Base-by-base conservation (phyloP, 306 rosid species). In the Lupinus albus region DNA sequence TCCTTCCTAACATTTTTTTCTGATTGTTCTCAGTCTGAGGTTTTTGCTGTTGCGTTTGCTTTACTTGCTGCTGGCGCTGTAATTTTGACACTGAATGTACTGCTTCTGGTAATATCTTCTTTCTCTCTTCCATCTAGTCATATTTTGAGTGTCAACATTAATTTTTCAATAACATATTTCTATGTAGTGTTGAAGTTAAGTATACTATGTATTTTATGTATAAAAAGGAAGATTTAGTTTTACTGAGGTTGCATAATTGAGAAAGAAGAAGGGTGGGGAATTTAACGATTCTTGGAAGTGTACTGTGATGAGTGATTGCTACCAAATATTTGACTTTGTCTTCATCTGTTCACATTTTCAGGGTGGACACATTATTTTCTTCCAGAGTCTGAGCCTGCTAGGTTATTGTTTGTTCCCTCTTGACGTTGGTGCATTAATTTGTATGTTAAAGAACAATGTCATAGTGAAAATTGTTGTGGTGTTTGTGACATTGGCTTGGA, bases 281-380 rank as follows among this genome's bases (percentile, higher is more conserved):
- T 13, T 18, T 48, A 30, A 16, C 32, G 33, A 16, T 9, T 35
- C 7, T 44, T 14, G 16, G 15, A 48, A 55, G 9, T 48, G 38
- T 38, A 48, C 39, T 60, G 18, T 41, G 58, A 11, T 59, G 16
- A 57, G 18, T 11, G 17, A 45, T 42, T 44, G 67, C 16, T 21
- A 12, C 67, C 17, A 55, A 38, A 55, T 52, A 25, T 42, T 45
- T 74, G 46, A 70, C 52, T 30, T 9, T 25, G 16, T 71, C 38
- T 71, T 76, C 69, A 30, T 59, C 53, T 72, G 52, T 55, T 72
- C 25, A 14, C 66, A 50, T 33, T 52, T 81, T 72, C 87, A 93
- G 99, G 99, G 99, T 11, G 99, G 99, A 33, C 96, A 93, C 60
- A 93, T 93, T 59, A 93, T 93, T 58, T 93, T 90, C 97, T 93